Evolutionary conservation across 306 rosid genomes (phyloP), one percentile per base, ranked within the genome.

Genomic region (Medicago ruthenica): DNA sequence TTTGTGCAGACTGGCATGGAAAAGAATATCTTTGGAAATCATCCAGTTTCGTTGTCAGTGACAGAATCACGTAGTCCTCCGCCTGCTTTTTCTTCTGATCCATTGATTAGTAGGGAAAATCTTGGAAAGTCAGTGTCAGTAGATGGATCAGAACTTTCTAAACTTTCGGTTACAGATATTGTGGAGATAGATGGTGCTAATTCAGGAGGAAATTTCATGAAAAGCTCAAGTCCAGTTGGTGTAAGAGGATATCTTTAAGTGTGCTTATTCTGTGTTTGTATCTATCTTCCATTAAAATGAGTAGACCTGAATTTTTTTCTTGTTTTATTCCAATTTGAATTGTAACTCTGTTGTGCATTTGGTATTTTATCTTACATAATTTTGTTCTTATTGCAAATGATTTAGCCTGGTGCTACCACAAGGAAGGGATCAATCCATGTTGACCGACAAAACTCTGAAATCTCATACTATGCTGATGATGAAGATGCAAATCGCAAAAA

Each of bases 331-430:
- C 64, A 72, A 57, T 21, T 18, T 21, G 65, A 31, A 22, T 60
- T 65, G 20, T 63, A 21, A 37, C 34, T 63, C 54, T 63, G 77
- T 76, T 58, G 15, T 74, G 48, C 53, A 47, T 66, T 45, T 51
- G 16, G 50, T 55, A 51, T 60, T 50, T 76, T 73, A 58, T 63
- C 75, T 82, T 48, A 45, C 34, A 61, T 74, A 40, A 66, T 77
- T 79, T 79, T 77, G 17, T 78, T 83, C 45, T 77, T 41, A 39
- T 74, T 74, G 63, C 40, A 69, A 64, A 80, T 68, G 68, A 79
- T 83, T 81, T 91, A 96, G 99, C 97, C 91, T 74, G 90, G 90
- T 86, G 99, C 99, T 73, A 92, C 98, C 60, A 90, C 99, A 60
- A 88, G 99, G 82, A 96, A 96, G 86, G 88, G 87, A 73, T 79